Base-by-base conservation (phyloP, 2,329 filamentous ascomycete species). In the Sclerotinia minor region DNA sequence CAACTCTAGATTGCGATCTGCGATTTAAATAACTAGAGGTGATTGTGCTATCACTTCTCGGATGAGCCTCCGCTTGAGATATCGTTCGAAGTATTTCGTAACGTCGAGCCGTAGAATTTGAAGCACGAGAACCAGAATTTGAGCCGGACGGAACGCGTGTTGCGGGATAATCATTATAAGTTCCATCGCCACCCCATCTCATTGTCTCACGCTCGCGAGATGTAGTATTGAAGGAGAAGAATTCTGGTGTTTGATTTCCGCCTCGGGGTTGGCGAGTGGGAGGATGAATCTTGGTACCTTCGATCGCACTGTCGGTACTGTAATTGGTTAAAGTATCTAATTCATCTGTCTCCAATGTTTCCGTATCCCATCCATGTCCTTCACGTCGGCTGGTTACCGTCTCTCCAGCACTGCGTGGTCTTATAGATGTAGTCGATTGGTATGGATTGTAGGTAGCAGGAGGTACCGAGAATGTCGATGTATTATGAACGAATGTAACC, bases 351-450 rank as follows among this genome's bases (percentile, higher is more conserved):
- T 61, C 59, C 29, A 49, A 21, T 1, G 73, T 75, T 13, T 75
- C 73, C 0, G 76, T 76, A 67, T 78, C 76, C 76, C 76, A 77
- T 9, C 75, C 77, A 72, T 77, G 74, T n/a, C 76, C 76, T 32
- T 77, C 75, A 26, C 75, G 73, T 64, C 73, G 69, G 52, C 74
- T 75, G 9, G 72, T 76, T 3, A 78, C 69, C 0, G 76, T 77
- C 67, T 78, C 76, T 13, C 75, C 75, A 26, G 76, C 75, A 63
- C 75, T 77, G 21, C 72, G 72, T 52, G 77, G 76, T 38, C 76
- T 73, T 11, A 74, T 53, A 11, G 73, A 73, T 19, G 71, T 26
- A 55, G 67, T 69, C 3, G 75, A 74, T 61, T 71, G 71, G 59
- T 72, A 73, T 2, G 70, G 57, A 45, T 72, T 68, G 15, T 69